Percentiles rank a stretch among this genome's conserved stretches.
phyloP scores from a whole-genome alignment of 768 basidiomycete species.

The Boletus bicolor region DNA sequence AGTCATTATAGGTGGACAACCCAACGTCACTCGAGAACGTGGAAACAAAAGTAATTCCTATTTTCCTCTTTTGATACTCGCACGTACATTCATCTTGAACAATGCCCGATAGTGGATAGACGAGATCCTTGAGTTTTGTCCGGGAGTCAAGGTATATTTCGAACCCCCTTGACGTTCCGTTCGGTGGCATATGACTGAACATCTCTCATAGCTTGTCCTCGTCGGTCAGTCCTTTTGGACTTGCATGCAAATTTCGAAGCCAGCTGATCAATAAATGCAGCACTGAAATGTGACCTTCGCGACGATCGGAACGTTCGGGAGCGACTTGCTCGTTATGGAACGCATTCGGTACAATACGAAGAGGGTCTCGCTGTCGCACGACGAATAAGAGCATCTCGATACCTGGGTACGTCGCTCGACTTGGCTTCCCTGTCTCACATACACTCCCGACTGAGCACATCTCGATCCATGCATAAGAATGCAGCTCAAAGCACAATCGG shows the following conservation, averaged over 20 bases:
- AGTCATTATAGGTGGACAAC: constrained; percentile 69
- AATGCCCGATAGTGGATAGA: constrained; percentile 77
- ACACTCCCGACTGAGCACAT: not conserved
- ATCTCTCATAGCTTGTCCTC: constrained; percentile 62
- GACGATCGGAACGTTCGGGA: constrained; percentile 76
- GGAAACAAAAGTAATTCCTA: constrained; percentile 70
- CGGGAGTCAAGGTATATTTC: constrained; percentile 79
- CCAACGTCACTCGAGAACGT: constrained; percentile 95
- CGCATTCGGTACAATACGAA: constrained; percentile 84
- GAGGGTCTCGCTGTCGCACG: constrained; percentile 85
- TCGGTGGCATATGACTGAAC: constrained; percentile 5
- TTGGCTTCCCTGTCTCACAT: not conserved
- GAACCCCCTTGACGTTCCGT: not conserved
- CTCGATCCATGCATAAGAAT: constrained; percentile 52
- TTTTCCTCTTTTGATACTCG: not conserved
- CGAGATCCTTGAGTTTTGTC: constrained; percentile 88
- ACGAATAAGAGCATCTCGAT: constrained; percentile 89
- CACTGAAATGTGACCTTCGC: constrained; percentile 93
- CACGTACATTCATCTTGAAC: not conserved
- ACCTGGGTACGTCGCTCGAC: constrained; percentile 64
- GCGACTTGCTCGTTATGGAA: constrained; percentile 65
- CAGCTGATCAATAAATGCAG: constrained; percentile 39
- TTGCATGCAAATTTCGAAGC: not conserved
- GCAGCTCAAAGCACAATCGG: constrained; percentile 95
- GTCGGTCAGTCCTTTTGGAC: constrained; percentile 60